Percentiles rank a stretch among this genome's conserved stretches.
Conservation (phyloP, 2,329 filamentous ascomycete genomes). For the Botrytis fragariae region DNA sequence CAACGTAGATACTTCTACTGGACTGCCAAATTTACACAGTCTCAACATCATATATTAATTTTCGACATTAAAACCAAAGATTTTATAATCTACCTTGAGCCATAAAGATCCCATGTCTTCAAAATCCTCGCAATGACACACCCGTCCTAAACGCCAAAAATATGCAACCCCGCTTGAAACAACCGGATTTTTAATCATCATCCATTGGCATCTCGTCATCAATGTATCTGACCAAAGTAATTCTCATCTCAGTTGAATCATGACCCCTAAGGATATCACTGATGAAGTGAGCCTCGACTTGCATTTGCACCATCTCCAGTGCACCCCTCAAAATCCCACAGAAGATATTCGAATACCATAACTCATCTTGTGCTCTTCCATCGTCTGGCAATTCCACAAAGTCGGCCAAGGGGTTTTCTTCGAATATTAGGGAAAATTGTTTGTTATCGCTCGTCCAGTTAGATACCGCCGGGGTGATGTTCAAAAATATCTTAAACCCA, state of each 20-base stretch:
- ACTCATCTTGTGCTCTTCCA: slow-evolving; percentile 88
- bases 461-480: slow-evolving; percentile 87
- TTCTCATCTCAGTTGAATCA: slow-evolving; percentile 95
- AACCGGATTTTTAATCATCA: slow-evolving; percentile 63
- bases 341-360: slow-evolving; percentile 98
- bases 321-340: slow-evolving; percentile 89
- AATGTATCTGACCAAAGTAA: slow-evolving; percentile 88
- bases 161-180: background rate
- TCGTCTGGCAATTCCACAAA: slow-evolving; percentile 98
- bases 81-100: slow-evolving; percentile 9
- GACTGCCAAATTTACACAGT: background rate
- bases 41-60: slow-evolving; percentile 1
- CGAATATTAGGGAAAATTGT: slow-evolving; percentile 92
- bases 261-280: slow-evolving; percentile 91
- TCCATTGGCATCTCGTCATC: slow-evolving; percentile 97
- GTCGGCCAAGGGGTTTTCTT: slow-evolving; percentile 94
- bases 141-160: slow-evolving; percentile 13
- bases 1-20: slow-evolving; percentile 6
- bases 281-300: slow-evolving; percentile 94
- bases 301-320: slow-evolving; percentile 99
- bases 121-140: slow-evolving; percentile 17
- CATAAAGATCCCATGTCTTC: slow-evolving; percentile 11
- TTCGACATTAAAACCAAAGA: slow-evolving; percentile 12
- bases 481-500: slow-evolving; percentile 98
- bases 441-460: slow-evolving; percentile 97